A percentile compares a stretch with the other conserved stretches of the same genome.
phyloP scores from a whole-genome alignment of 768 basidiomycete species.

The Epithele typhae region DNA sequence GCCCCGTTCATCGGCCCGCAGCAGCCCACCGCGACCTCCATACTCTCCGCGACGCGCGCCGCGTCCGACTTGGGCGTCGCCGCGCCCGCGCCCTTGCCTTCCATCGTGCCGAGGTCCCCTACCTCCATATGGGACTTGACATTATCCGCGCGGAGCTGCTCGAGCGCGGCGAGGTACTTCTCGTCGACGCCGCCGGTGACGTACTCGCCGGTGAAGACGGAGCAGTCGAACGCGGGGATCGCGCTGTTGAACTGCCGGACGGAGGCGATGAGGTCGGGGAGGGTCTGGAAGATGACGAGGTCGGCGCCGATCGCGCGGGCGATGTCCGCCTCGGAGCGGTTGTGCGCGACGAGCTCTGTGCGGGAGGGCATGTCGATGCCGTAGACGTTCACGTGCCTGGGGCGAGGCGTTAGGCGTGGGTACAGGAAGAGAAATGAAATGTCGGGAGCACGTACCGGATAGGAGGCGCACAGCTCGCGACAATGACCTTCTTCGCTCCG shows the following conservation, averaged over 20 bases:
- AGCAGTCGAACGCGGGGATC: constrained; percentile 86
- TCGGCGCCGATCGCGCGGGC: constrained; percentile 88
- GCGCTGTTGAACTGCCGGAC: constrained; percentile 80
- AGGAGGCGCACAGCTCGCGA: constrained; percentile 96
- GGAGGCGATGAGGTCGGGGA: constrained; percentile 80
- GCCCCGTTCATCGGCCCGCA: constrained; percentile 52
- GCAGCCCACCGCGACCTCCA: constrained; percentile 25
- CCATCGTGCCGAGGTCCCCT: constrained; percentile 28
- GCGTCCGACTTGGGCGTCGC: constrained; percentile 13
- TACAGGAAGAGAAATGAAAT: neutral
- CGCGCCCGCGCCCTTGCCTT: constrained; percentile 12
- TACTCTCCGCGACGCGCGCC: constrained; percentile 14
- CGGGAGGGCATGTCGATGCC: constrained; percentile 99
- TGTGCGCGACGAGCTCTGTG: constrained; percentile 86
- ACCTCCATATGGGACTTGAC: constrained; percentile 41
- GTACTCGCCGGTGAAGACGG: constrained; percentile 96
- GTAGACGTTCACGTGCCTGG: constrained; percentile 89
- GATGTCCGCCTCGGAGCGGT: constrained; percentile 65
- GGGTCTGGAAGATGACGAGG: constrained; percentile 91
- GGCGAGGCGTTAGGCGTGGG: neutral
- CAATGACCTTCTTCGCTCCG: constrained; percentile 91
- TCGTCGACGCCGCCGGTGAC: constrained; percentile 91
- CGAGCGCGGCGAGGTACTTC: constrained; percentile 70
- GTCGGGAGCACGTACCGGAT: constrained; percentile 68
- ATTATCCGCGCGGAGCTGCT: constrained; percentile 79